phyloP scores from a whole-genome alignment of 495 filamentous ascomycete genomes.

The Lasiosphaeria ovina region DNA sequence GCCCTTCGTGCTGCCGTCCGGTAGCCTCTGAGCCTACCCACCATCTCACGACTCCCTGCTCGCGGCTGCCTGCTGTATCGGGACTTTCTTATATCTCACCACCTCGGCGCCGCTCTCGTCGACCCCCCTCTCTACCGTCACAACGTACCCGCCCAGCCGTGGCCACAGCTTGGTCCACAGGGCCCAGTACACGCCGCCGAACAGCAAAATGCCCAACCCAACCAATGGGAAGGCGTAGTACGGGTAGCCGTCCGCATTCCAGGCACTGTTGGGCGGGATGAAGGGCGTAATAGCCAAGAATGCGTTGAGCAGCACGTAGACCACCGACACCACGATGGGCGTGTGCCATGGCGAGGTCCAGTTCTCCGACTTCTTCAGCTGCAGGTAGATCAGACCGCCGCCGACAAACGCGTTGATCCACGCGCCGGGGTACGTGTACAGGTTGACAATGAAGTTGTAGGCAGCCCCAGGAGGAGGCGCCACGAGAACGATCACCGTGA shows the following conservation, averaged over 20 bases:
- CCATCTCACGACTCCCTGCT: background rate
- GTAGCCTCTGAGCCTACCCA: too few relatives aligned
- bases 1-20: too few relatives aligned
- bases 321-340: conserved; percentile 39
- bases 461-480: conserved; percentile 46
- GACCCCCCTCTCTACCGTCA: conserved; percentile 38
- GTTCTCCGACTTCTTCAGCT: conserved; percentile 35
- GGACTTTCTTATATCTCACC: conserved; percentile 36
- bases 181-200: conserved; percentile 51
- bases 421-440: conserved; percentile 55
- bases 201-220: conserved; percentile 45
- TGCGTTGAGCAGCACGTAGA: conserved; percentile 47
- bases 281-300: conserved; percentile 52
- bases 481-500: conserved; percentile 48
- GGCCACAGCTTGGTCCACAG: conserved; percentile 49
- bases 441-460: conserved; percentile 49
- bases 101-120: conserved; percentile 44
- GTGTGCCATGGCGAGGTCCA: conserved; percentile 49
- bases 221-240: conserved; percentile 54
- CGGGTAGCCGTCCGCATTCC: conserved; percentile 50
- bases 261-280: conserved; percentile 49
- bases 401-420: conserved; percentile 52
- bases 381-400: conserved; percentile 51
- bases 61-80: background rate
- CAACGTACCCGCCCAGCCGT: conserved; percentile 44